Evolutionary conservation across 768 basidiomycete genomes (phyloP), one percentile per base, ranked within the genome.

Genomic region (Kwoniella europaea): DNA sequence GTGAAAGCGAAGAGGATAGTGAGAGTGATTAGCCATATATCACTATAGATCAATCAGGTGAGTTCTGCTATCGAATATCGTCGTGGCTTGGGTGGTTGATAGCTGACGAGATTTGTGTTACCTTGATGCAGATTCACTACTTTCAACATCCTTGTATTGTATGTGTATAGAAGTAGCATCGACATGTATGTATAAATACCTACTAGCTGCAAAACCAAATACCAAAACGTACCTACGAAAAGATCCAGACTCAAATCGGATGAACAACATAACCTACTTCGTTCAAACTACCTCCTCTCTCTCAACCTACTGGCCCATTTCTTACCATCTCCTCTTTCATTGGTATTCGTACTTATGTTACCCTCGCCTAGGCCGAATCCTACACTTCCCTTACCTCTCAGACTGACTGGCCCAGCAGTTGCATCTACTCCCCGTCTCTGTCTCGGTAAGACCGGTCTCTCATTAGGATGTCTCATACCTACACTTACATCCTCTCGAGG

Each of bases 301-400:
- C 76, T 68, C 62, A 78, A 64, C 54, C 76, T 71, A 68, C 72
- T 67, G 6, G 76, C 65, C 76, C 76, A 78, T 62, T 78, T 78
- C 16, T 54, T 67, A 15, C 59, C 74, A 42, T n/a, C 68, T 27
- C 69, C 69, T 29, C 27, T 50, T 27, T 35, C 35, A 9, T 6
- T 35, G 0, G 35, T 7, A 1, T 1, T 57, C 56, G 0, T 29
- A 59, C 13, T 3, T 1, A 22, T 6, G n/a, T 13, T 7, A 6
- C 10, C 57, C 4, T 20, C 42, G 15, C 18, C 15, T 10, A 58
- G 4, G 3, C 42, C 59, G 15, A n/a, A 61, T 9, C 59, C 59
- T 9, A 61, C 35, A 61, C 22, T 27, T 2, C 59, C 59, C 22
- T 61, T 61, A 42, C 59, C 59, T 61, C 59, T 15, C 20, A 61